Evolutionary conservation across 257 asterid species (phyloP).

Genomic region (Salvia rosmarinus): DNA sequence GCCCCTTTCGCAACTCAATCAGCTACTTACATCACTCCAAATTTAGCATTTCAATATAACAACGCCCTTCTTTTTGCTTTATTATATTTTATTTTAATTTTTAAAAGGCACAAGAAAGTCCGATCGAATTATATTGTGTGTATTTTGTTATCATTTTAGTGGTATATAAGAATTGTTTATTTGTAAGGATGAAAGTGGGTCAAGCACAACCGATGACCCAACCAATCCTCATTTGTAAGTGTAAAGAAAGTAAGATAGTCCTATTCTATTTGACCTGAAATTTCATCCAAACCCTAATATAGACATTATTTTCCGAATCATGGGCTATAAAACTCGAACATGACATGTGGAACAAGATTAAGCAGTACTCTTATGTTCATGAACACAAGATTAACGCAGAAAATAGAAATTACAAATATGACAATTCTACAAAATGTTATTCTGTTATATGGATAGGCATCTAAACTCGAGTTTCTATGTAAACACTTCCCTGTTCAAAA

Average conservation of each 20-base stretch:
- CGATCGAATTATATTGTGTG: no score
- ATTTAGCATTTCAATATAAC: slow-evolving; percentile 24
- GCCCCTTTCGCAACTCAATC: slow-evolving; percentile 38
- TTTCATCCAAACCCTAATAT: background rate
- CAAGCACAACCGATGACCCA: no score
- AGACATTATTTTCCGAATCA: background rate
- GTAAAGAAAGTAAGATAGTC: background rate
- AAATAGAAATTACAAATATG: no score
- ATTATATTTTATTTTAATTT: no score
- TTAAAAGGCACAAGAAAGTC: no score
- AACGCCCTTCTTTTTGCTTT: background rate
- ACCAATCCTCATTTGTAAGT: background rate
- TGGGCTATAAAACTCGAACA: background rate
- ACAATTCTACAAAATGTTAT: no score
- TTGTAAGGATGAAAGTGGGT: no score
- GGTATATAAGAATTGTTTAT: no score
- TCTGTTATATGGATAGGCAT: no score
- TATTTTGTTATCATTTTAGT: no score
- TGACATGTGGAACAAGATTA: background rate
- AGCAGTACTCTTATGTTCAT: background rate
- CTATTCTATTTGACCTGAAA: background rate
- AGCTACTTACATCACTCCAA: slow-evolving; percentile 41
- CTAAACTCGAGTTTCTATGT: no score
- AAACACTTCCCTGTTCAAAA: no score
- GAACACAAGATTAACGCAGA: background rate